A percentile compares a stretch with the other conserved stretches of the same genome.
Conservation (phyloP, 495 filamentous ascomycete species). For the Sordaria brevicollis region DNA sequence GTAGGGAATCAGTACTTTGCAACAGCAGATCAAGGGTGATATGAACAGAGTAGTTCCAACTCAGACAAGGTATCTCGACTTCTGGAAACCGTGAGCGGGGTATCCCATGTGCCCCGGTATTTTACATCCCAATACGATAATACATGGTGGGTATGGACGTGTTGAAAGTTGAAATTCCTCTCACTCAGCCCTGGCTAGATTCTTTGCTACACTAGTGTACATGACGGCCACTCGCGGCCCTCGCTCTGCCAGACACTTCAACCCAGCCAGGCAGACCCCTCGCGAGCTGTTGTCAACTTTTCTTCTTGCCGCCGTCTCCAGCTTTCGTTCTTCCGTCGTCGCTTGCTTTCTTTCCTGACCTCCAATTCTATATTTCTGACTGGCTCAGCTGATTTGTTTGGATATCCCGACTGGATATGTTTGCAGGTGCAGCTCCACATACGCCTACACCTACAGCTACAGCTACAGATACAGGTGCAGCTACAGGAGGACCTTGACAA, state of each 20-base stretch:
- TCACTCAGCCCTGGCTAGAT: background rate
- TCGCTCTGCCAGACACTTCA: background rate
- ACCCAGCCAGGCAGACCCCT: background rate
- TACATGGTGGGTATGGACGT: background rate
- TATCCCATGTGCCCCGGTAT: background rate
- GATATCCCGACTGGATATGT: background rate
- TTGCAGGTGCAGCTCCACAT: no score
- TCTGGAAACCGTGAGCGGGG: background rate
- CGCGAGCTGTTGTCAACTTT: background rate
- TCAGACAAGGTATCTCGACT: background rate
- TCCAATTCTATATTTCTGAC: background rate
- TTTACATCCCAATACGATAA: background rate
- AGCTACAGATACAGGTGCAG: background rate
- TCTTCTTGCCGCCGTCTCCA: no score
- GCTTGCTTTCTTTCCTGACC: background rate
- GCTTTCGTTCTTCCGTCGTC: background rate
- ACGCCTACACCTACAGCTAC: background rate
- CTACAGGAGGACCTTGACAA: background rate
- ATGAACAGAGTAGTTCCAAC: no score
- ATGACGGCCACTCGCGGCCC: background rate
- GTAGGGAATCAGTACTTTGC: no score
- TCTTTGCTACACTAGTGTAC: background rate
- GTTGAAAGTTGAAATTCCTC: background rate
- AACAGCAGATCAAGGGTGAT: no score
- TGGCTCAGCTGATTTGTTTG: background rate